Conservation (phyloP, 371 early-diverging fungal species). For the Mucor lusitanicus region DNA sequence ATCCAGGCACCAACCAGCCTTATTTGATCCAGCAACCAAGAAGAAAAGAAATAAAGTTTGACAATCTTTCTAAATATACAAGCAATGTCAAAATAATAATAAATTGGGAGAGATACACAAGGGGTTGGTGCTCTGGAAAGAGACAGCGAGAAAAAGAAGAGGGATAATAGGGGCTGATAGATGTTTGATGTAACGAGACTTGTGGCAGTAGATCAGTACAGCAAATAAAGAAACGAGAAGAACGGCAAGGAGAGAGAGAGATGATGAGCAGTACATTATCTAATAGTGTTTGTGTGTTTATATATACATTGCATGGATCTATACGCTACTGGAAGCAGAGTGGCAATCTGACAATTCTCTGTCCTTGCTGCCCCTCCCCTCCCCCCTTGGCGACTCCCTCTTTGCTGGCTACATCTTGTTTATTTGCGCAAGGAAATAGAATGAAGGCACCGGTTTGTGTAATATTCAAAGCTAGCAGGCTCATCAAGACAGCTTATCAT, state of each 20-base stretch:
- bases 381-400: neutral
- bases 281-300: neutral
- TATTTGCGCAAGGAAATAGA: neutral
- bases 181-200: neutral
- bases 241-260: neutral
- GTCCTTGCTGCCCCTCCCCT: neutral
- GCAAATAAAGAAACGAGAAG: constrained; percentile 1
- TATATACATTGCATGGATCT: neutral
- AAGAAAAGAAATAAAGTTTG: neutral
- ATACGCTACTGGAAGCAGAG: neutral
- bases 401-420: neutral
- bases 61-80: neutral
- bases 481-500: neutral
- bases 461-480: neutral
- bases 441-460: neutral
- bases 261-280: constrained; percentile 1
- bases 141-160: neutral
- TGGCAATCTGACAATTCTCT: constrained; percentile 1
- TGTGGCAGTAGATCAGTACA: neutral
- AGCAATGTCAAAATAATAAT: neutral
- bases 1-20: neutral
- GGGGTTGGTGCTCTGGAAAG: neutral
- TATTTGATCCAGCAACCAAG: neutral
- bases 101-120: neutral
- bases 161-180: neutral